Evolutionary conservation across 306 rosid species (phyloP).

Genomic region (Hippophae tibetana): DNA sequence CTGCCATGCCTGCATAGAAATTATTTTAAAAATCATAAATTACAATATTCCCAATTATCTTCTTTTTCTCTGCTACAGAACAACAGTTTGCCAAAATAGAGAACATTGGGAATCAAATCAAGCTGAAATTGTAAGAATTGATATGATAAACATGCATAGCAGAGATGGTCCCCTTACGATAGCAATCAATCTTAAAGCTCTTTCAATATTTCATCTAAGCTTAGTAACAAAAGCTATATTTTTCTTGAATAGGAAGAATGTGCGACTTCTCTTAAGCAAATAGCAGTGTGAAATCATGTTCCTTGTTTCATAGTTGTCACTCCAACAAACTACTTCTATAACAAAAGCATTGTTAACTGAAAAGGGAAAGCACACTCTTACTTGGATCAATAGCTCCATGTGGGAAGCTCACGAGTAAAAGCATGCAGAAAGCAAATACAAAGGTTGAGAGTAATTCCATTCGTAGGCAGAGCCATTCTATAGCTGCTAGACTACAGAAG

Average conservation of each 20-base stretch:
- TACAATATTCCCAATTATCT: background rate
- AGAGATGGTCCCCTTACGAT: background rate
- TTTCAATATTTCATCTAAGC: background rate
- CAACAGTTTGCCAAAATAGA: too few species aligned
- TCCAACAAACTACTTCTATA: background rate
- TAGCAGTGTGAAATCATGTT: conserved; percentile 7
- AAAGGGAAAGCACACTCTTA: conserved; percentile 32
- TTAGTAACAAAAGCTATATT: background rate
- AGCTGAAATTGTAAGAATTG: background rate
- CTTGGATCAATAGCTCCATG: conserved; percentile 91
- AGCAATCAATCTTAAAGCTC: background rate
- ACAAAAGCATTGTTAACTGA: conserved; percentile 9
- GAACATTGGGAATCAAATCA: background rate
- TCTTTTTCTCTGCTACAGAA: background rate
- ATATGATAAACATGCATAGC: conserved; percentile 7
- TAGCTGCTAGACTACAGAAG: conserved; percentile 98
- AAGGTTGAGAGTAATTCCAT: conserved; percentile 94
- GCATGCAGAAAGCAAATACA: conserved; percentile 94
- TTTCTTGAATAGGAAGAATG: background rate
- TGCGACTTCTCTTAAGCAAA: background rate
- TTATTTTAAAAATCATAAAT: conserved; percentile 19
- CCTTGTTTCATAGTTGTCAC: conserved; percentile 7
- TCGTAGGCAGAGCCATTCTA: conserved; percentile 97
- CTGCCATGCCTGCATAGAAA: conserved; percentile 76
- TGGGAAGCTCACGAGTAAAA: conserved; percentile 92